Percentiles rank a stretch among this genome's conserved stretches.
Conservation (phyloP, 352 stramenopile genomes). For the Phytophthora capsici region DNA sequence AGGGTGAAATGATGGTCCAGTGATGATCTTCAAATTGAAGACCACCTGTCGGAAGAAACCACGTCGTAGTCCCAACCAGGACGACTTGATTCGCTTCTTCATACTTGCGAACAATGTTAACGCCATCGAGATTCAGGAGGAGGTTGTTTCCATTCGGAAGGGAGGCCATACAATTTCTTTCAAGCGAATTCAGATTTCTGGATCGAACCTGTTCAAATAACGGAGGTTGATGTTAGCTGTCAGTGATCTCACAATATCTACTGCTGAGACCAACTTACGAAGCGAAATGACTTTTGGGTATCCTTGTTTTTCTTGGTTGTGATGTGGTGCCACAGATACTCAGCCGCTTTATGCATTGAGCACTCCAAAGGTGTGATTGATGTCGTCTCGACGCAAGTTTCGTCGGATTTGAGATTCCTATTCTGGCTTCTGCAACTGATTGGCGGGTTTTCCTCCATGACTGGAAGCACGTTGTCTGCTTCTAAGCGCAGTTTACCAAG, state of each 20-base stretch:
- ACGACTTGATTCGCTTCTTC: constrained; percentile 31
- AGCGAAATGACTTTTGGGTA: constrained; percentile 31
- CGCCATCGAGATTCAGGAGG: constrained; percentile 16
- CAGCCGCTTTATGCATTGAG: constrained; percentile 12
- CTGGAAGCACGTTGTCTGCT: constrained; percentile 10
- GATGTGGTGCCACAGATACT: constrained; percentile 32
- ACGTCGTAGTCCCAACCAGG: constrained; percentile 27
- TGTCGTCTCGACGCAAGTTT: constrained; percentile 22
- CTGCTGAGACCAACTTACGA: constrained; percentile 10
- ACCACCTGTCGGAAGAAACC: constrained; percentile 32
- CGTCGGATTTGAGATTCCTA: neutral
- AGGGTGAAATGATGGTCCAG: constrained; percentile 35
- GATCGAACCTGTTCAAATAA: constrained; percentile 13
- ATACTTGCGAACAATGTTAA: constrained; percentile 36
- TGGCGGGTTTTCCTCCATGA: neutral
- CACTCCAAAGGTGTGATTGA: constrained; percentile 29
- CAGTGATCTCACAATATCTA: no score
- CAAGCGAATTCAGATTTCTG: constrained; percentile 17
- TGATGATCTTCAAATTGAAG: constrained; percentile 38
- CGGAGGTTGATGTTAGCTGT: neutral
- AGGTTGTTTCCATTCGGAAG: constrained; percentile 14
- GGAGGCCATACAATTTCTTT: constrained; percentile 35
- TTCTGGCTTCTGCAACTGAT: constrained; percentile 13
- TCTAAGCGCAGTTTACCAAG: constrained; percentile 18
- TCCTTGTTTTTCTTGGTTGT: constrained; percentile 36